Percentiles rank a stretch among this genome's conserved stretches.
These are phyloP conservation scores for Diaporthe longicolla DNA, from an alignment of 2,329 filamentous ascomycete genomes.

Conservation along the genomic window DNA sequence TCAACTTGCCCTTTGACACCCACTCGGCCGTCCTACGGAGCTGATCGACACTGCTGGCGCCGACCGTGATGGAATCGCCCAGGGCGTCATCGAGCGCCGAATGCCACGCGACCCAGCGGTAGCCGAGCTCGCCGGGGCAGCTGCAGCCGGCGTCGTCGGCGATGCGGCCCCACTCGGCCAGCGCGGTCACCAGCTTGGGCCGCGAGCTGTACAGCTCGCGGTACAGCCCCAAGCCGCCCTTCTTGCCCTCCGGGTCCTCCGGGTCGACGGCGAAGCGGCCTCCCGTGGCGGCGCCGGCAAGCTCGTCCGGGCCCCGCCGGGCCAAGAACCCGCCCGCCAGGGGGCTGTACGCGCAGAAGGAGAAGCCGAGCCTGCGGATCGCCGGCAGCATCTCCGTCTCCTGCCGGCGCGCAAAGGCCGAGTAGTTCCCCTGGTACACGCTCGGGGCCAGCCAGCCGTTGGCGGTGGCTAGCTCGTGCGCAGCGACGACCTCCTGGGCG, in stretches of 20 bases:
- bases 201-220: conserved; percentile 1
- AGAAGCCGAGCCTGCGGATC: neutral
- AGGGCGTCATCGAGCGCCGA: neutral
- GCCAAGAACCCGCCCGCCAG: conserved; percentile 1
- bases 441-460: conserved; percentile 9
- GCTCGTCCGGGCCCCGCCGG: neutral
- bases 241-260: neutral
- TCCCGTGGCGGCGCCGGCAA: neutral
- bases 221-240: conserved; percentile 4
- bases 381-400: neutral
- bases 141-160: conserved; percentile 10
- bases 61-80: neutral
- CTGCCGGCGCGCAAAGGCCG: neutral
- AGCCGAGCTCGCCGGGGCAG: neutral
- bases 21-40: neutral
- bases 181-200: neutral
- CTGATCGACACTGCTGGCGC: conserved; percentile 1
- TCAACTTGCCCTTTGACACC: neutral
- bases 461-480: neutral
- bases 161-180: conserved; percentile 8
- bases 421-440: conserved; percentile 9
- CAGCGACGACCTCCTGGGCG: neutral
- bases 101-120: conserved; percentile 4
- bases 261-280: neutral
- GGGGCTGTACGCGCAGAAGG: conserved; percentile 4